Base-by-base conservation (phyloP, 352 stramenopile species). In the Globisporangium radiosum region DNA sequence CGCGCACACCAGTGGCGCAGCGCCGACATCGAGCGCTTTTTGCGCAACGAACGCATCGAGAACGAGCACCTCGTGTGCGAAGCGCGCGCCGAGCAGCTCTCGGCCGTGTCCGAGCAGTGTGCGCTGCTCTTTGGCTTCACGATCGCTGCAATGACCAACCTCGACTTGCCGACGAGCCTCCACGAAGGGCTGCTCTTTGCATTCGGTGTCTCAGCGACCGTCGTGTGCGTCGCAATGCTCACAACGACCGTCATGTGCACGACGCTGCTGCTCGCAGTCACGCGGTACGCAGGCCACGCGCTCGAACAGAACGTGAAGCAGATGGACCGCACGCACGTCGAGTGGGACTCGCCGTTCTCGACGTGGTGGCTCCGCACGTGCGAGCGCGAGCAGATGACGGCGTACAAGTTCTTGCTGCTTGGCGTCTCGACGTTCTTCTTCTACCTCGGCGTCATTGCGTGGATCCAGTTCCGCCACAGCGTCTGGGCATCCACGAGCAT, bases 381-480 rank as follows among this genome's bases (percentile, higher is more conserved):
- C 66, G 82, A 92, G 64, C 71, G 72, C 58, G 76, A 92, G 60
- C 76, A 85, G 68, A 75, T 87, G 66, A 73, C 61, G 4, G 80
- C 82, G 36, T 88, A 89, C 76, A 84, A 85, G 63, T 78, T 90
- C 57, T 72, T 92, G 69, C 70, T 82, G 43, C 51, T 80, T 5
- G 82, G 82, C 47, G 69, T 90, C 52, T 69, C 77, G 38, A 63
- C 85, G 54, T 92, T 90, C 70, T 88, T 90, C 61, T 66, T 88
- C 14, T 87, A 87, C 56, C 60, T 92, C 10, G 73, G 68, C 1
- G 49, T 73, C 7, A 61, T 89, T n/a, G 66, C 67, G 33, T 90
- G 82, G 82, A 73, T 92, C 56, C 78, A 89, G 59, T 92, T 89
- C 66, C 66, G 77, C 62, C 37, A 61, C 17, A 85, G 72, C 50